Evolutionary conservation across 1,139 yeast genomes (phyloP).

Genomic region (Candida tropicalis): DNA sequence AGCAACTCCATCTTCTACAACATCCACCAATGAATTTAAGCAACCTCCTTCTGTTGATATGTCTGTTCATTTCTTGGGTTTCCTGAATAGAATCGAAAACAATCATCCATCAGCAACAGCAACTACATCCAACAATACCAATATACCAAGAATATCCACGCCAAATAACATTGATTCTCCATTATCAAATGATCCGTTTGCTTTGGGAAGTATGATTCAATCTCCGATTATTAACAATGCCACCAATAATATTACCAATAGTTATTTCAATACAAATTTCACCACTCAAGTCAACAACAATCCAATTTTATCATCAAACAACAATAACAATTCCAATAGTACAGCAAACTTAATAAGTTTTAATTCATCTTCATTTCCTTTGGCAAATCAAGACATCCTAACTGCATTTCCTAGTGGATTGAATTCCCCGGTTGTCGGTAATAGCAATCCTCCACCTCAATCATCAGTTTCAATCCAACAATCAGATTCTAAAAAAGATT

Average conservation of each 20-base stretch:
- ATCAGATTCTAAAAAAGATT: no score
- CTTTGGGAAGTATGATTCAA: slow-evolving; percentile 21
- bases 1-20: neutral
- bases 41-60: slow-evolving; percentile 4
- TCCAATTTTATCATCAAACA: slow-evolving; percentile 8
- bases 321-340: neutral
- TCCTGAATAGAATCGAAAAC: neutral
- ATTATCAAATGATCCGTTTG: slow-evolving; percentile 3
- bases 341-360: slow-evolving; percentile 18
- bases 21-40: slow-evolving; percentile 3
- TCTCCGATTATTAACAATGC: slow-evolving; percentile 34
- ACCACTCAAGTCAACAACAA: slow-evolving; percentile 17
- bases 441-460: neutral
- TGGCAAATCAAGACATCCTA: slow-evolving; percentile 20
- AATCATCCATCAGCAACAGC: neutral
- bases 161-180: slow-evolving; percentile 7
- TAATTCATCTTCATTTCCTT: slow-evolving; percentile 39
- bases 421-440: slow-evolving; percentile 7
- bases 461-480: neutral
- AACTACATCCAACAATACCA: neutral
- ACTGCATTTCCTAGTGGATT: slow-evolving; percentile 11
- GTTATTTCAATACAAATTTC: slow-evolving; percentile 34
- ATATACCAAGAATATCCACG: neutral
- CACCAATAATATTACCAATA: slow-evolving; percentile 39
- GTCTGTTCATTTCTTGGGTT: slow-evolving; percentile 4